phyloP scores from a whole-genome alignment of 208 protist genomes.

The Leishmania tarentolae region DNA sequence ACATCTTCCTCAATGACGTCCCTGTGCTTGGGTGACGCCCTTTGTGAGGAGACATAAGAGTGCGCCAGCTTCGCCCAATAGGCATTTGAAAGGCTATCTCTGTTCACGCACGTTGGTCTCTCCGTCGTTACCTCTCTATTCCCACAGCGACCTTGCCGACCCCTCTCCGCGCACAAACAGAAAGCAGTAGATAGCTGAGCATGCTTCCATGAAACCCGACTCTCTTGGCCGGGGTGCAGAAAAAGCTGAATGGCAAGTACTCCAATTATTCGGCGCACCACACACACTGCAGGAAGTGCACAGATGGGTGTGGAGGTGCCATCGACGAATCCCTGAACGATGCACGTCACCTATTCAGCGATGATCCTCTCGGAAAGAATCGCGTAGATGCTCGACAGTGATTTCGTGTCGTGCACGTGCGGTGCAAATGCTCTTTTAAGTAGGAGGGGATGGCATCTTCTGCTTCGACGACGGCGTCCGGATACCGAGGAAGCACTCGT shows the following conservation, averaged over 20 bases:
- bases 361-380: not conserved
- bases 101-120: not conserved
- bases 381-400: not conserved
- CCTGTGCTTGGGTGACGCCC: not conserved
- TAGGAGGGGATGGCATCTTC: not conserved
- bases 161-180: not conserved
- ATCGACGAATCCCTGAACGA: not conserved
- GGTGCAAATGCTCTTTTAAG: conserved; percentile 1
- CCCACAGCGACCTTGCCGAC: not conserved
- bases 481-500: not conserved
- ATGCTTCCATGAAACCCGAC: not conserved
- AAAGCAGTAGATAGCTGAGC: not conserved
- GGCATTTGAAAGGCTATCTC: not conserved
- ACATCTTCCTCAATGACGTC: not conserved
- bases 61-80: not conserved
- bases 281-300: not conserved
- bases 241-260: not conserved
- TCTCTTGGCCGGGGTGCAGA: not conserved
- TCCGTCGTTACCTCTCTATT: not conserved
- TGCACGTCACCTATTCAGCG: not conserved
- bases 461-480: not conserved
- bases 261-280: not conserved
- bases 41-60: not conserved
- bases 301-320: not conserved
- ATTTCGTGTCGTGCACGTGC: not conserved